Conservation (phyloP, 345 rosid genomes). For the Cardamine occulta region DNA sequence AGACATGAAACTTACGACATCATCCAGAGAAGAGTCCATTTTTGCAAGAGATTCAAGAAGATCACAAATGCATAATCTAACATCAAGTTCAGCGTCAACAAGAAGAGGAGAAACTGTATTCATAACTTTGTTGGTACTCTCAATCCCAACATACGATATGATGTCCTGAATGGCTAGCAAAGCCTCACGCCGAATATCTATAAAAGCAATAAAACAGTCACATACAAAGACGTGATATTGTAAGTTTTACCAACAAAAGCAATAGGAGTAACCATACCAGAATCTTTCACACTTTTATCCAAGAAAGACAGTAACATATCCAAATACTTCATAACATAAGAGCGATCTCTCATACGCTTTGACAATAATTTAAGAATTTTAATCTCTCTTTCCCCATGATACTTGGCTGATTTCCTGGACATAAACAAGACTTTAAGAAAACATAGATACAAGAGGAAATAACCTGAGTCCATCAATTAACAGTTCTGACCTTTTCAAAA, state of each 20-base stretch:
- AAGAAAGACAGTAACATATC: constrained; percentile 74
- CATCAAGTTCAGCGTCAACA: constrained; percentile 58
- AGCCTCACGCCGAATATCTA: constrained; percentile 63
- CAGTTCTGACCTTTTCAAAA: constrained; percentile 64
- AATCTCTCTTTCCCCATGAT: constrained; percentile 62
- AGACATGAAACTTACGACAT: constrained; percentile 56
- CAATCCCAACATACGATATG: constrained; percentile 54
- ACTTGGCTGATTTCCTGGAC: constrained; percentile 71
- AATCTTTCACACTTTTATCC: constrained; percentile 52
- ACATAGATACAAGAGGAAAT: constrained; percentile 28
- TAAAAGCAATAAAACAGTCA: constrained; percentile 36
- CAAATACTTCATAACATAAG: constrained; percentile 58
- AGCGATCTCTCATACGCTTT: constrained; percentile 58
- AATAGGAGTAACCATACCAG: constrained; percentile 57
- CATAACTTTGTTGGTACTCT: constrained; percentile 53
- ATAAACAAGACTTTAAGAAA: constrained; percentile 15
- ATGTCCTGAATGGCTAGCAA: constrained; percentile 65
- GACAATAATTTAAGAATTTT: constrained; percentile 71
- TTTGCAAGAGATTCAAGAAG: constrained; percentile 72
- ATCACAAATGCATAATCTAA: constrained; percentile 67
- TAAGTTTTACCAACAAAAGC: constrained; percentile 1
- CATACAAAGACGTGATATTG: constrained; percentile 27
- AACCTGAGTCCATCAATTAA: constrained; percentile 2
- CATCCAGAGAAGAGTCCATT: constrained; percentile 63
- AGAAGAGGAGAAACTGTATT: constrained; percentile 69